Conservation (phyloP, 805 yeast species). For the Ascoidea asiatica region DNA sequence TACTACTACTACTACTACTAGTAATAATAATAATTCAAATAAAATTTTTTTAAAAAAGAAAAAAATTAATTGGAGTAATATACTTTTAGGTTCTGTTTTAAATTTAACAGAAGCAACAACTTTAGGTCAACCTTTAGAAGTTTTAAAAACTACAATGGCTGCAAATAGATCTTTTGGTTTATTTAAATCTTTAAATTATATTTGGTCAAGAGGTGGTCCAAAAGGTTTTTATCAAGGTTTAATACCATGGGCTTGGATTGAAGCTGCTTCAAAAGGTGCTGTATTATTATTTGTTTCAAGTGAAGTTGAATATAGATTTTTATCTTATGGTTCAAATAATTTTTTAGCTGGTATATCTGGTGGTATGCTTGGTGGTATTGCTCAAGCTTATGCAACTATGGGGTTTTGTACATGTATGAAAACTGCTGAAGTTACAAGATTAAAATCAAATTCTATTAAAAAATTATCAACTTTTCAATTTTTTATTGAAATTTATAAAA, state of each 20-base stretch:
- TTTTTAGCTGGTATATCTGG: slow-evolving; percentile 88
- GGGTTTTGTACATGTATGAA: slow-evolving; percentile 99
- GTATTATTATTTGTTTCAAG: slow-evolving; percentile 84
- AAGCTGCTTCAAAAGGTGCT: slow-evolving; percentile 98
- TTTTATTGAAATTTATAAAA: slow-evolving; percentile 68
- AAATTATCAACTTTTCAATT: slow-evolving; percentile 73
- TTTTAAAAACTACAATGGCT: slow-evolving; percentile 94
- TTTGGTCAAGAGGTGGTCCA: slow-evolving; percentile 90
- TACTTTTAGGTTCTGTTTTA: slow-evolving; percentile 84
- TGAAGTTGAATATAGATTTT: slow-evolving; percentile 76
- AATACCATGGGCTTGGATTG: slow-evolving; percentile 99
- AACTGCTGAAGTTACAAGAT: slow-evolving; percentile 92
- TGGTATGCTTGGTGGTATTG: slow-evolving; percentile 92
- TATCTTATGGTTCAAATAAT: slow-evolving; percentile 46
- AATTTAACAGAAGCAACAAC: slow-evolving; percentile 89
- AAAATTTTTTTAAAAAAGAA: slow-evolving; percentile 74
- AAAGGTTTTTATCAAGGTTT: slow-evolving; percentile 93
- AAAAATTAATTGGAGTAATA: slow-evolving; percentile 79
- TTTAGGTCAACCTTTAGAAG: slow-evolving; percentile 95
- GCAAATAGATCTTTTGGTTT: slow-evolving; percentile 74
- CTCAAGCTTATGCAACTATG: slow-evolving; percentile 92
- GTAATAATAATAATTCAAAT: no score
- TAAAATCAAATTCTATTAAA: slow-evolving; percentile 48
- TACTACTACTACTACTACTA: no score
- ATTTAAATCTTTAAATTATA: slow-evolving; percentile 52